Conservation (phyloP, 306 rosid genomes). For the Cucumis melo region DNA sequence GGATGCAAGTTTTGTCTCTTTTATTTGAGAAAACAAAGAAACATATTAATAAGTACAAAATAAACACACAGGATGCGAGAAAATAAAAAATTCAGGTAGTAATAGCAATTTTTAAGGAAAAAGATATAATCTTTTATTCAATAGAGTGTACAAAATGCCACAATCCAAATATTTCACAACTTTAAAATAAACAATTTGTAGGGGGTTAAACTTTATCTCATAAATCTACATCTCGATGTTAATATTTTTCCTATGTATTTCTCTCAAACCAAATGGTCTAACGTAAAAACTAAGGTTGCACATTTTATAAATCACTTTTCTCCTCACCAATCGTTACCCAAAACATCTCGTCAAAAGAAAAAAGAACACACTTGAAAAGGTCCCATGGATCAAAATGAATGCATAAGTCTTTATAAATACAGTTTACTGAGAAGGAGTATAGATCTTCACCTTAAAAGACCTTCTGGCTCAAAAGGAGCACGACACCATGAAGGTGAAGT, state of each 20-base stretch:
- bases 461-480: constrained; percentile 94
- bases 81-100: not conserved
- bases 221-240: not conserved
- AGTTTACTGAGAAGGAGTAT: constrained; percentile 5
- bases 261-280: not conserved
- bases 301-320: not conserved
- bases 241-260: not conserved
- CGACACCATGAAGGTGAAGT: constrained; percentile 78
- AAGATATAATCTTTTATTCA: not conserved
- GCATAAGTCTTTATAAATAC: not conserved
- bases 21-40: not conserved
- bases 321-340: not conserved
- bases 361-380: not conserved
- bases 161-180: not conserved
- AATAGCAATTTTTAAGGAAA: not conserved
- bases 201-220: not conserved
- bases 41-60: not conserved
- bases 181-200: not conserved
- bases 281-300: not conserved
- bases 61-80: not conserved
- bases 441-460: constrained; percentile 63
- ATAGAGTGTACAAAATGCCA: not conserved
- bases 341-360: not conserved
- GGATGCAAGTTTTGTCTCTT: not conserved
- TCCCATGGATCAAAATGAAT: not conserved